Evolutionary conservation across 2,329 filamentous ascomycete species (phyloP).

Genomic region (Diaporthe citrichinensis): DNA sequence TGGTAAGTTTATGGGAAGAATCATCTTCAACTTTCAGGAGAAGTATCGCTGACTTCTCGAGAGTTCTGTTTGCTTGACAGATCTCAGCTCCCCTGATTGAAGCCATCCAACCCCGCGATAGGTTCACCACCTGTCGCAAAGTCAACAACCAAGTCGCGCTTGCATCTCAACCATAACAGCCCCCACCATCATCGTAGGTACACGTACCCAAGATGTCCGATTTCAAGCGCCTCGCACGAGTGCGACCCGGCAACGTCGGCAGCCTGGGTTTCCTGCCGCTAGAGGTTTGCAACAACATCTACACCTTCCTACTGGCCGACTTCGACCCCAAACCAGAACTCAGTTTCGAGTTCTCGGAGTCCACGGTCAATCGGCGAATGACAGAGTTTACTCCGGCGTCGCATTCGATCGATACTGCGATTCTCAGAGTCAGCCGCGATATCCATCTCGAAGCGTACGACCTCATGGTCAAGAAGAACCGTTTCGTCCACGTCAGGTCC

Average conservation of each 20-base stretch:
- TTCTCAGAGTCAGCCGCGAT: background rate
- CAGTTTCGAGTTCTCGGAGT: too few species aligned
- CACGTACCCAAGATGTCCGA: background rate
- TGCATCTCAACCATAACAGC: background rate
- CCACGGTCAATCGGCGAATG: too few species aligned
- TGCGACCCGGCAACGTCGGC: background rate
- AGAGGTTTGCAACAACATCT: background rate
- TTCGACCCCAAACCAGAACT: background rate
- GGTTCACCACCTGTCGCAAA: background rate
- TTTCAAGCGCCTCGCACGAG: background rate
- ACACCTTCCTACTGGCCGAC: background rate
- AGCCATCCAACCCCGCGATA: background rate
- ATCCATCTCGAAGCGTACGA: background rate
- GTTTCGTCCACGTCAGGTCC: background rate
- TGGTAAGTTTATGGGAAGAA: too few species aligned
- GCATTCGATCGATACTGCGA: background rate
- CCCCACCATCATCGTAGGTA: too few species aligned
- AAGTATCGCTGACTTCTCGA: background rate
- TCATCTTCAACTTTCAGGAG: background rate
- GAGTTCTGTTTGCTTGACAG: background rate
- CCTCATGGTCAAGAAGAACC: background rate
- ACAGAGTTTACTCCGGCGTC: background rate
- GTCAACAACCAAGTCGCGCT: background rate
- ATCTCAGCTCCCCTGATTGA: background rate
- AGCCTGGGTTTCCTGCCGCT: background rate